phyloP scores from a whole-genome alignment of 805 yeast species.

The Tetrapisispora arboricola region DNA sequence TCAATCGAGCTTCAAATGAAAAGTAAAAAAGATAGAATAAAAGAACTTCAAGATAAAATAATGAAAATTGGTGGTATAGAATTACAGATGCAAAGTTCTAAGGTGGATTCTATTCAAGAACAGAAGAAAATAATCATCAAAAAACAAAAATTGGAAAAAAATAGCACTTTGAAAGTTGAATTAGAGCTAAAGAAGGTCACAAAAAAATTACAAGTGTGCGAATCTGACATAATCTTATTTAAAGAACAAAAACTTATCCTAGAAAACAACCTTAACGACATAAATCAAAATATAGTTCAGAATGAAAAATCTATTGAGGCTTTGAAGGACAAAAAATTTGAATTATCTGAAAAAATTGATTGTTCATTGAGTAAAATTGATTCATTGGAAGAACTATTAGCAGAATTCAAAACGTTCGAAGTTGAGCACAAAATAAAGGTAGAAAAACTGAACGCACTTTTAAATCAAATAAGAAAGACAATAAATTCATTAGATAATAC shows the following conservation, averaged over 20 bases:
- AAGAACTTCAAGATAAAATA: slow-evolving; percentile 58
- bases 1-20: slow-evolving; percentile 44
- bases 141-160: slow-evolving; percentile 46
- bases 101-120: slow-evolving; percentile 65
- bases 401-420: slow-evolving; percentile 52
- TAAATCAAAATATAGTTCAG: slow-evolving; percentile 29
- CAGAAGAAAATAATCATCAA: slow-evolving; percentile 50
- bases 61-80: slow-evolving; percentile 89
- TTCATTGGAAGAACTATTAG: slow-evolving; percentile 36
- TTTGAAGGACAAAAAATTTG: slow-evolving; percentile 34
- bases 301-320: slow-evolving; percentile 26
- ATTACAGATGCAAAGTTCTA: slow-evolving; percentile 66
- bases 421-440: slow-evolving; percentile 55
- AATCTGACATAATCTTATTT: slow-evolving; percentile 38
- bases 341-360: slow-evolving; percentile 31
- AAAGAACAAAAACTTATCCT: slow-evolving; percentile 24
- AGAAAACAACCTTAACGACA: slow-evolving; percentile 22
- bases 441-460: slow-evolving; percentile 41
- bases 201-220: slow-evolving; percentile 38
- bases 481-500: slow-evolving; percentile 32
- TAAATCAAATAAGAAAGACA: slow-evolving; percentile 32
- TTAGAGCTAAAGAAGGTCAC: slow-evolving; percentile 50
- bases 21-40: slow-evolving; percentile 43
- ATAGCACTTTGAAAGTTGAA: slow-evolving; percentile 48
- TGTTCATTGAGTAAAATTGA: slow-evolving; percentile 33